Conservation (phyloP, 495 filamentous ascomycete genomes). For the Talaromyces trachyspermus region DNA sequence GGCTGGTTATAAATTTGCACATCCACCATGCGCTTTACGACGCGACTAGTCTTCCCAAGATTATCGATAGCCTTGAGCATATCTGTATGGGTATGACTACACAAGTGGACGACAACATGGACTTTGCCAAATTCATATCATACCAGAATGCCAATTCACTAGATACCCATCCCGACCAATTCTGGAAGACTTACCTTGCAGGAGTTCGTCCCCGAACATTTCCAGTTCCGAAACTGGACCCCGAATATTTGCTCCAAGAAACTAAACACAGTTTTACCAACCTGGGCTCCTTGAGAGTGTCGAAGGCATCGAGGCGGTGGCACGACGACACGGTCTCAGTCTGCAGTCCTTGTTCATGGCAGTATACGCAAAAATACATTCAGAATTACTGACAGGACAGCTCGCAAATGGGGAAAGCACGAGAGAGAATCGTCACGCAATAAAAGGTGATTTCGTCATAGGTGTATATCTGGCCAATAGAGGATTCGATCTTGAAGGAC, state of each 20-base stretch:
- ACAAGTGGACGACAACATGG: constrained; percentile 3
- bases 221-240: background rate
- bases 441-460: constrained; percentile 14
- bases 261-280: constrained; percentile 16
- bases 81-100: constrained; percentile 13
- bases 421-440: constrained; percentile 4
- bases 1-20: constrained; percentile 21
- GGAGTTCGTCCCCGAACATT: background rate
- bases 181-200: constrained; percentile 27
- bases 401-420: background rate
- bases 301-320: constrained; percentile 18
- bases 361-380: constrained; percentile 26
- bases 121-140: constrained; percentile 23
- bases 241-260: background rate
- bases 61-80: constrained; percentile 17
- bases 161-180: too few species aligned
- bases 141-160: constrained; percentile 23
- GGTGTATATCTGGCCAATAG: constrained; percentile 33
- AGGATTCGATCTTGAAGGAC: constrained; percentile 19
- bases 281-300: constrained; percentile 24
- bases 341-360: constrained; percentile 29
- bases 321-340: constrained; percentile 23
- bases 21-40: constrained; percentile 34
- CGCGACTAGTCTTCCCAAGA: constrained; percentile 23
- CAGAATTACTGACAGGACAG: background rate